Evolutionary conservation across 176 grass and related monocot species (phyloP), one percentile per base, ranked within the genome.

Genomic region (Rhynchospora tenuis): DNA sequence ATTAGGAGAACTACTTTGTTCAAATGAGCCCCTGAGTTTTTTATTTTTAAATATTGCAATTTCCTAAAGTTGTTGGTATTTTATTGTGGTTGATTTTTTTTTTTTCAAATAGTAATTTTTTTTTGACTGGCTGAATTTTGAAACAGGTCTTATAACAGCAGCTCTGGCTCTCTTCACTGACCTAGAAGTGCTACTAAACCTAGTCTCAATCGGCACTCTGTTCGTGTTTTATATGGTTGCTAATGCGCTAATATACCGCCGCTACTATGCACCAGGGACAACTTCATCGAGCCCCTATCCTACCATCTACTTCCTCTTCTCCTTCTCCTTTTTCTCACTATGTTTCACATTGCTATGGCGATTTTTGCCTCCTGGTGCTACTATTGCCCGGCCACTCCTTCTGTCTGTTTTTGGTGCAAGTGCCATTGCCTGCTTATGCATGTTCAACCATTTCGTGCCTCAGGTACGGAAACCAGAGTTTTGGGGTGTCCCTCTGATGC

Each of bases 221-320:
- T 95, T 95, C 81, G 96, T 99, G 76, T 99, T 99, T 86, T 99
- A 99, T 89, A 99, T 99, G 93, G 96, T 99, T 15, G 88, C 91
- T 84, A 99, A 95, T 78, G 96, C 96, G 52, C 84, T 99, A 31
- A 64, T 99, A 20, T 99, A 93, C 86, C 93, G 88, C 82, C 96
- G 96, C 28, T 99, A 98, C 75, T 91, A 83, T 1, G 65, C 63
- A 48, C 13, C 51, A 0, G 90, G 91, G 20, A 73, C 10, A 9
- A 29, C n/a, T 20, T 50, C 47, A 26, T 26, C 47, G 7, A 70
- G 52, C 3, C 79, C 86, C 0, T 88, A 86, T 89, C 89, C 86
- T 42, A 92, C 91, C 43, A 59, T 91, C 1, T 84, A 75, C n/a
- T 99, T 95, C 86, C 85, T 99, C 19, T 6, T 54, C 0, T 31